Base-by-base conservation (phyloP, 805 yeast genomes). In the Lachancea thermotolerans region DNA sequence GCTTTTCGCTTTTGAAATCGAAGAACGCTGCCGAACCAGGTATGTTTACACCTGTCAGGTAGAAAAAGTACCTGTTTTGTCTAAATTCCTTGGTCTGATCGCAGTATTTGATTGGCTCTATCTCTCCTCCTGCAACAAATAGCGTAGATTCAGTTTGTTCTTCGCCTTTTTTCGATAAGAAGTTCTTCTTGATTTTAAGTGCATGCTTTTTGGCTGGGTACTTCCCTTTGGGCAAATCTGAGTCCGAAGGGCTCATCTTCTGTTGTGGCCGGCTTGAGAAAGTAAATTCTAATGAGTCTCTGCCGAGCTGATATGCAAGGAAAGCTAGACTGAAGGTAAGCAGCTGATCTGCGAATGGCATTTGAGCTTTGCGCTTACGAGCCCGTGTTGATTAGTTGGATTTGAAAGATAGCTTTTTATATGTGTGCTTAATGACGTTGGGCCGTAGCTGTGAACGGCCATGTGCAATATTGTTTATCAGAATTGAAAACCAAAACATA, bases 1-100 rank as follows among this genome's bases (percentile, higher is more conserved):
- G 70, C 43, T 77, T 72, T 37, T 82, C 86, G 6, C 64, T 53
- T 2, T 53, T 58, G 33, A 80, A 57, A 40, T 78, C 70, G 58
- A 76, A 91, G 17, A 84, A 66, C 1, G 87, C 74, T 54, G 78
- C 82, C 30, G 84, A 73, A 1, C 93, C 95, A 0, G 93, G 88
- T 40, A 87, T 73, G 51, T 85, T 80, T 44, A 84, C 82, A 14
- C 99, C 99, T 4, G 88, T 69, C 34, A 93, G 67, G 59, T 91
- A 93, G 64, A 74, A 88, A 65, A 93, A 93, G 67, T 91, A 90
- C 45, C 98, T 74, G 65, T 87, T 85, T 65, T 93, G 99, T 68
- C 96, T 79, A 53, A 90, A 74, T 6, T 85, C 84, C 48, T 78
- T 79, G 2, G 79, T 70, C 54, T 81, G 88, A 65, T 91, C 99